Evolutionary conservation across 306 rosid species (phyloP).

Genomic region (Cucumis sativus): Cucumber_9930_V3 NC_026660.2:2215001-2215500

Average conservation of each 20-base stretch:
- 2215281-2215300: slow-evolving; percentile 78
- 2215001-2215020: slow-evolving; percentile 98
- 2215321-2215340: slow-evolving; percentile 67
- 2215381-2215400: slow-evolving; percentile 76
- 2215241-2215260: slow-evolving; percentile 80
- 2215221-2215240: slow-evolving; percentile 76
- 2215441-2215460: slow-evolving; percentile 81
- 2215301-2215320: slow-evolving; percentile 70
- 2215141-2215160: slow-evolving; percentile 86
- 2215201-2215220: slow-evolving; percentile 67
- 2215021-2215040: slow-evolving; percentile 94
- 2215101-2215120: slow-evolving; percentile 80
- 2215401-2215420: slow-evolving; percentile 31
- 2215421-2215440: slow-evolving; percentile 78
- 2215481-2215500: slow-evolving; percentile 84
- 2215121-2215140: slow-evolving; percentile 65
- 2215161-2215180: slow-evolving; percentile 70
- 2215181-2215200: slow-evolving; percentile 41
- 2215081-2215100: slow-evolving; percentile 71
- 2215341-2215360: slow-evolving; percentile 61
- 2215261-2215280: slow-evolving; percentile 50
- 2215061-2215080: slow-evolving; percentile 43
- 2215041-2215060: slow-evolving; percentile 72
- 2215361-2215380: slow-evolving; percentile 90
- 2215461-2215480: slow-evolving; percentile 82